These are phyloP conservation scores for Punica granatum DNA, from an alignment of 345 rosid species.

Conservation along the genomic window DNA sequence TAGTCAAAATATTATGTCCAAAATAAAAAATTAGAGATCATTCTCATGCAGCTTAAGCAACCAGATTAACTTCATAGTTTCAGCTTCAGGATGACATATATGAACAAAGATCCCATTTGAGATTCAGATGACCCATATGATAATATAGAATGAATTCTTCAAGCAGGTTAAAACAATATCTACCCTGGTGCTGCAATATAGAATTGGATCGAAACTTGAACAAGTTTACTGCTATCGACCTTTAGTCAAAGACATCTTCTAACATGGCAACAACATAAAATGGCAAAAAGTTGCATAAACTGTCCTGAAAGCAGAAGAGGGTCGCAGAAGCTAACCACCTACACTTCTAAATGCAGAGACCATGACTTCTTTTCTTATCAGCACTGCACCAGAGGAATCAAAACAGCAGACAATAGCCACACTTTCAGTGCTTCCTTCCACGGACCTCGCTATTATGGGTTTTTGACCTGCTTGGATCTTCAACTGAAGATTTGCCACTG, in stretches of 20 bases:
- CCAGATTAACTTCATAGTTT: neutral
- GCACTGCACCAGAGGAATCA: slow-evolving; percentile 15
- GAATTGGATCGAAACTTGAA: slow-evolving; percentile 28
- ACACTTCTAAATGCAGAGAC: slow-evolving; percentile 27
- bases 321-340: slow-evolving; percentile 26
- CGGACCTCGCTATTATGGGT: slow-evolving; percentile 34
- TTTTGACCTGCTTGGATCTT: slow-evolving; percentile 37
- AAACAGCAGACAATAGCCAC: neutral
- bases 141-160: neutral
- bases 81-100: neutral
- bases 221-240: slow-evolving; percentile 59
- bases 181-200: slow-evolving; percentile 18
- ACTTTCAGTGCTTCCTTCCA: slow-evolving; percentile 32
- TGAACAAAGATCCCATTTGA: neutral
- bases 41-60: no score
- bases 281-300: slow-evolving; percentile 36
- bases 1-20: neutral
- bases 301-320: slow-evolving; percentile 29
- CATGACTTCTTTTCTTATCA: slow-evolving; percentile 16
- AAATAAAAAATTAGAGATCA: no score
- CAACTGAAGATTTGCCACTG: slow-evolving; percentile 29
- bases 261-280: slow-evolving; percentile 46
- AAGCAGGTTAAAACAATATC: slow-evolving; percentile 9
- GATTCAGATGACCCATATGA: neutral
- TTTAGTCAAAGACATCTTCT: slow-evolving; percentile 41